Evolutionary conservation across 2,329 filamentous ascomycete genomes (phyloP).

Genomic region (Corynespora cassiicola): DNA sequence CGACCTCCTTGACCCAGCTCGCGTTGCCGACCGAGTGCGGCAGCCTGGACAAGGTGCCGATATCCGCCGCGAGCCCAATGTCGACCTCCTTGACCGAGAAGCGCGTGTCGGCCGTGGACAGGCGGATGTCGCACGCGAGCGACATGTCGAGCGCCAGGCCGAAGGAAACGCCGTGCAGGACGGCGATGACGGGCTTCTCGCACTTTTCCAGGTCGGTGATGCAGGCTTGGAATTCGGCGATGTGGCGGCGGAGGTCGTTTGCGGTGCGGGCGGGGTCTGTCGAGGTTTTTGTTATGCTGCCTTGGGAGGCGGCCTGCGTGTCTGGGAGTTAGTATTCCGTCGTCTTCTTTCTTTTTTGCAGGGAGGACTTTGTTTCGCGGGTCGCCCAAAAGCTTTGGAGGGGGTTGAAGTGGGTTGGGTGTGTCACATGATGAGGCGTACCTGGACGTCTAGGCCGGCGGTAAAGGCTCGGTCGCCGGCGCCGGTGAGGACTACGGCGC

Average conservation of each 20-base stretch:
- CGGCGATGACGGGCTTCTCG: slow-evolving; percentile 69
- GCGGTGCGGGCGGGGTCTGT: slow-evolving; percentile 52
- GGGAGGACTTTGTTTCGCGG: too few relatives aligned
- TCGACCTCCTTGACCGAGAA: slow-evolving; percentile 83
- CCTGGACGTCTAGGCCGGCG: slow-evolving; percentile 77
- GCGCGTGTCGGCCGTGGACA: slow-evolving; percentile 65
- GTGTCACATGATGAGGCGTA: slow-evolving; percentile 6
- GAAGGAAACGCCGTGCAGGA: slow-evolving; percentile 44
- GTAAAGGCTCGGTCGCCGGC: slow-evolving; percentile 86
- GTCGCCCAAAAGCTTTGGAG: too few relatives aligned
- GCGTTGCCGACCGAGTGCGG: slow-evolving; percentile 75
- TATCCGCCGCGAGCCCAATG: slow-evolving; percentile 80
- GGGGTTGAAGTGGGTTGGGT: not conserved
- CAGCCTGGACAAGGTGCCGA: slow-evolving; percentile 75
- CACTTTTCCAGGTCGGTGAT: slow-evolving; percentile 81
- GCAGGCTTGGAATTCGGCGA: slow-evolving; percentile 80
- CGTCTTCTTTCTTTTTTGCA: too few relatives aligned
- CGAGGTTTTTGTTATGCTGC: slow-evolving; percentile 41
- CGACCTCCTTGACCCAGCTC: slow-evolving; percentile 82
- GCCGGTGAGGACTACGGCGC: slow-evolving; percentile 79
- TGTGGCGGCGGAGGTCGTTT: slow-evolving; percentile 66
- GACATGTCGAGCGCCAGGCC: slow-evolving; percentile 58
- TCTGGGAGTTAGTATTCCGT: not conserved
- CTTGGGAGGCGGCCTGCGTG: slow-evolving; percentile 64
- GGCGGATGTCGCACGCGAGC: slow-evolving; percentile 73